Evolutionary conservation across 768 basidiomycete species (phyloP).

Genomic region (Boletus eberwhitei): DNA sequence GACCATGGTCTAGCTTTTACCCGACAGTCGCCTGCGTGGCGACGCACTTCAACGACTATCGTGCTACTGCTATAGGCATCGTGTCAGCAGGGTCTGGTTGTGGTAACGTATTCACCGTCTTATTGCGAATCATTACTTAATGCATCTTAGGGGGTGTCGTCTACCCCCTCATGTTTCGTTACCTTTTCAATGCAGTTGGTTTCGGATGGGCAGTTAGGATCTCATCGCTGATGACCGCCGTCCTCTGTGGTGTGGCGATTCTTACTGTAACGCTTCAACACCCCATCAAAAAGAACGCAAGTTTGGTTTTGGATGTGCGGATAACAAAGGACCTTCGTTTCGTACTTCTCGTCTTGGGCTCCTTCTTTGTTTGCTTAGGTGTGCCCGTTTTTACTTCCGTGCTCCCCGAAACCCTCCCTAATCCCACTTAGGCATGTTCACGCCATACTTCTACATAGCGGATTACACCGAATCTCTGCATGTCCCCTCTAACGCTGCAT

Average conservation of each 20-base stretch:
- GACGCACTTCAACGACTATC: conserved; percentile 60
- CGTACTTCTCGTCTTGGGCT: conserved; percentile 49
- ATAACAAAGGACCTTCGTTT: conserved; percentile 50
- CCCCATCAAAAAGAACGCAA: conserved; percentile 14
- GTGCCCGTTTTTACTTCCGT: conserved; percentile 18
- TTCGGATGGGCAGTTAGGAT: conserved; percentile 64
- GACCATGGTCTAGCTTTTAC: conserved; percentile 51
- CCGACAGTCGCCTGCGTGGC: conserved; percentile 65
- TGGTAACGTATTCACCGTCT: conserved; percentile 36
- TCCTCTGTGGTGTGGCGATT: conserved; percentile 46
- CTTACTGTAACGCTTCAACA: conserved; percentile 41
- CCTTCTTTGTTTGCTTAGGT: conserved; percentile 62
- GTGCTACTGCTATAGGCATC: conserved; percentile 71
- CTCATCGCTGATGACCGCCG: conserved; percentile 48
- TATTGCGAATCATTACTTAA: conserved; percentile 20
- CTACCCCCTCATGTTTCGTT: conserved; percentile 63
- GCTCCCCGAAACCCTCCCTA: background rate
- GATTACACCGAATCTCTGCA: conserved; percentile 47
- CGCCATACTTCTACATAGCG: conserved; percentile 69
- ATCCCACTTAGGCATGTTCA: conserved; percentile 54
- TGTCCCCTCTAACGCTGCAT: conserved; percentile 39
- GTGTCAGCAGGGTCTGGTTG: conserved; percentile 67
- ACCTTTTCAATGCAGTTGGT: conserved; percentile 51
- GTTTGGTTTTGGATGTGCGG: conserved; percentile 22
- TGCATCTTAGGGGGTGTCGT: conserved; percentile 54